Evolutionary conservation across 305 asterid genomes (phyloP), one percentile per base, ranked within the genome.

Genomic region (Fraxinus albicans): DNA sequence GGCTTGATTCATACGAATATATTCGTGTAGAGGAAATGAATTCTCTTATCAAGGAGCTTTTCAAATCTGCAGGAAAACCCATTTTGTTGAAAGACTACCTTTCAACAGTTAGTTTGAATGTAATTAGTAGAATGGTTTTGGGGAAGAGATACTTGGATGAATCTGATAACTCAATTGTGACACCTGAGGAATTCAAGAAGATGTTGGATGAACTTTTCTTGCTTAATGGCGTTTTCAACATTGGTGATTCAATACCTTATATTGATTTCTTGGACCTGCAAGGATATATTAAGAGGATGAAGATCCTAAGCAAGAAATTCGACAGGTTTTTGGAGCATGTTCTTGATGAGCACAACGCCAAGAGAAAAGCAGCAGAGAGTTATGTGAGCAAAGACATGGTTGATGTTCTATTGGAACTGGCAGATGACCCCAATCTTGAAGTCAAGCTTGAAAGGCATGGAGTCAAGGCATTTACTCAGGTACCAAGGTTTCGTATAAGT

Each of bases 221-320:
- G 85, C 85, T 95, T 8, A 95, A 94, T 33, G 98, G 97, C 1
- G 98, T 91, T 0, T 21, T 95, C 1, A 93, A 92, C 25, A 87
- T 94, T 2, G 99, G 98, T 0, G 99, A 95, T 82, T 58, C 86
- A 63, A 94, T 95, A 0, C 98, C 97, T 6, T 92, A 86, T 81
- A 3, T 95, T 4, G 88, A 89, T 58, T 92, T 92, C 85, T 15
- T 95, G 91, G 99, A 95, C 69, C 25, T 94, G 83, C 98, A 94
- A 83, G 98, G 99, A 72, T 91, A 94, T 19, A 86, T 95, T 27
- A 94, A 86, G 94, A 90, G 97, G 95, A 95, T 95, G 99, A 95
- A 95, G 86, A 38, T 2, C 0, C 72, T 94, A 79, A 90, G 97
- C 87, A 92, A 89, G 91, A 95, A 95, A 63, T 92, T 95, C 2